A percentile compares a stretch with the other conserved stretches of the same genome.
Conservation (phyloP, 2,329 filamentous ascomycete species). For the Amauroascus verrucosus region DNA sequence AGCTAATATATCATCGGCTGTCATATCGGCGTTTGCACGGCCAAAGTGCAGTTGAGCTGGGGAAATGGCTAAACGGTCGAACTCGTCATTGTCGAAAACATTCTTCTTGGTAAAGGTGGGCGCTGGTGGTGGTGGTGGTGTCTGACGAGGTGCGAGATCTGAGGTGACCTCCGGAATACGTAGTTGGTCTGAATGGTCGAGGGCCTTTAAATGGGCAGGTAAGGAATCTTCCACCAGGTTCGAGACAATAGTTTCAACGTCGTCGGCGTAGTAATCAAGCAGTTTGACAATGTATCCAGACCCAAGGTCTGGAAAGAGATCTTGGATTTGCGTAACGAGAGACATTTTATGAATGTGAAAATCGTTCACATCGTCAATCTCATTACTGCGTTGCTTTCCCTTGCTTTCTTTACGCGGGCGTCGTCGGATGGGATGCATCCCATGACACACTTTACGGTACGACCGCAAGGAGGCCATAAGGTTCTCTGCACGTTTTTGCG, state of each 20-base stretch:
- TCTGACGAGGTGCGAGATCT: conserved; percentile 43
- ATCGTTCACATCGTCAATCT: conserved; percentile 29
- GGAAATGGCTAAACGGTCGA: conserved; percentile 60
- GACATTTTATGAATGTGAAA: conserved; percentile 74
- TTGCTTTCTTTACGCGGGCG: conserved; percentile 30
- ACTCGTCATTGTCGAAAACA: conserved; percentile 68
- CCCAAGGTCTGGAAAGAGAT: conserved; percentile 81
- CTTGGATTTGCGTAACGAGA: conserved; percentile 79
- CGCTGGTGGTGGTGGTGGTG: conserved; percentile 25
- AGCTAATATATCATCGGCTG: conserved; percentile 61
- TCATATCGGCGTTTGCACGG: conserved; percentile 50
- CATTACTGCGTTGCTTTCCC: conserved; percentile 31
- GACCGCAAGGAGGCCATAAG: conserved; percentile 30
- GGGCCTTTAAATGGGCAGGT: conserved; percentile 53
- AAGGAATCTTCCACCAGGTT: conserved; percentile 71
- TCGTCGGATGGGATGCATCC: conserved; percentile 36
- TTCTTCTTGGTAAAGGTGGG: conserved; percentile 49
- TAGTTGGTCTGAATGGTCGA: conserved; percentile 43
- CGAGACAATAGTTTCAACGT: conserved; percentile 68
- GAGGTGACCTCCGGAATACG: conserved; percentile 21
- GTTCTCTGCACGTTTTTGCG: conserved; percentile 34
- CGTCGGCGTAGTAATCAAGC: conserved; percentile 66
- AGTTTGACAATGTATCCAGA: conserved; percentile 70
- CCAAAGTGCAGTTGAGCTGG: conserved; percentile 61
- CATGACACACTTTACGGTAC: conserved; percentile 32